Base-by-base conservation (phyloP, 345 rosid genomes). In the Salix viminalis region DNA sequence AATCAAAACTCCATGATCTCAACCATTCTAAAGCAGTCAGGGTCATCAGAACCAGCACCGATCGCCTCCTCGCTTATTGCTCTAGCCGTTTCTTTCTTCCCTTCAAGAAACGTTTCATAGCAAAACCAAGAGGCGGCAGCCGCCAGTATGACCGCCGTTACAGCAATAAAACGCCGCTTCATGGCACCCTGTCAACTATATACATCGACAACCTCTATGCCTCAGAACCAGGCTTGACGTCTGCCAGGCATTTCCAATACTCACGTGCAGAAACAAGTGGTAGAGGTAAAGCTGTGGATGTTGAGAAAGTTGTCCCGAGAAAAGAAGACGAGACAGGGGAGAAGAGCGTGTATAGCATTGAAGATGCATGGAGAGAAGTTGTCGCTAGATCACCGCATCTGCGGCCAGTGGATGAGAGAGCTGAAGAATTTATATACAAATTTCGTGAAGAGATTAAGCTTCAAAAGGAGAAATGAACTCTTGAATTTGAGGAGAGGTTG, bases 311-410 rank as follows among this genome's bases (percentile, higher is more conserved):
- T 19, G 15, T 50, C 52, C 23, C 65, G 16, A 50, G 44, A n/a
- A 80, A 56, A 12, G 83, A 71, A 48, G 75, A 54, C n/a, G 19
- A 69, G 16, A 7, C 50, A 30, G 73, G 70, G 62, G 73, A 81
- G 61, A 23, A 74, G 67, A 73, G 61, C n/a, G 2, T 75, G 60
- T 76, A 87, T 36, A 87, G 85, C 7, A 75, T 94, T 56, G 98
- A 94, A 71, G 97, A 94, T 81, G 91, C 91, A 13, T 94, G 96
- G 97, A 90, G 87, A 73, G 88, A 87, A 67, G 85, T 89, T 24
- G 91, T 94, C 54, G 93, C 94, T 36, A 83, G 77, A 13, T 92
- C 98, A 18, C 96, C 97, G 1, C 96, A 90, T 78, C 75, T 91
- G 42, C 83, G 92, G 75, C 80, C 88, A n/a, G 96, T 94, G 65